These are phyloP conservation scores for Trichomonas gallinae DNA, from an alignment of 208 protist species.

Conservation along the genomic window DNA sequence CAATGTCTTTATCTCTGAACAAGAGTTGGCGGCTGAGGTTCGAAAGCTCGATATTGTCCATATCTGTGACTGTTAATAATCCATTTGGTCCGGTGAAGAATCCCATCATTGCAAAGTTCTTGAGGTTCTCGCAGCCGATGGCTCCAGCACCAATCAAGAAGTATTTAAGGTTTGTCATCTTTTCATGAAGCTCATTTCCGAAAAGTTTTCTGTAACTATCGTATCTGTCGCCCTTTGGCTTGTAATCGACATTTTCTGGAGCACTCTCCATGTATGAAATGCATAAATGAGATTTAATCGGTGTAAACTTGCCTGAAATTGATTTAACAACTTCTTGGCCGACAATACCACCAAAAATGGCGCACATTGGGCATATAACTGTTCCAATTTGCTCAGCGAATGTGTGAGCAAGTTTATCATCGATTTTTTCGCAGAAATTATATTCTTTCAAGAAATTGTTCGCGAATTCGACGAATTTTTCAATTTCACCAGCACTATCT, in stretches of 20 bases:
- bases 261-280: background rate
- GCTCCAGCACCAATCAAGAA: conserved; percentile 82
- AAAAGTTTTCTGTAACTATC: conserved; percentile 79
- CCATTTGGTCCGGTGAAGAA: conserved; percentile 39
- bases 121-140: conserved; percentile 93
- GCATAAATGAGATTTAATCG: conserved; percentile 38
- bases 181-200: conserved; percentile 66
- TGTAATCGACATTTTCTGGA: background rate
- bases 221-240: conserved; percentile 56
- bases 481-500: background rate
- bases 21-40: conserved; percentile 88
- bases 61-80: conserved; percentile 76
- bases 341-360: conserved; percentile 51
- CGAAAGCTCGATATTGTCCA: conserved; percentile 89
- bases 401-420: background rate
- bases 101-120: conserved; percentile 95
- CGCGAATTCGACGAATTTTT: background rate
- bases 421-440: background rate
- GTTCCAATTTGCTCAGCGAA: background rate
- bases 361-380: conserved; percentile 34
- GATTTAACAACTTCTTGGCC: conserved; percentile 55
- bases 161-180: conserved; percentile 57
- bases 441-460: background rate
- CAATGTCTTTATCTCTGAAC: conserved; percentile 83
- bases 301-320: conserved; percentile 50